phyloP scores from a whole-genome alignment of 495 filamentous ascomycete genomes.

The Penicillium manginii region DNA sequence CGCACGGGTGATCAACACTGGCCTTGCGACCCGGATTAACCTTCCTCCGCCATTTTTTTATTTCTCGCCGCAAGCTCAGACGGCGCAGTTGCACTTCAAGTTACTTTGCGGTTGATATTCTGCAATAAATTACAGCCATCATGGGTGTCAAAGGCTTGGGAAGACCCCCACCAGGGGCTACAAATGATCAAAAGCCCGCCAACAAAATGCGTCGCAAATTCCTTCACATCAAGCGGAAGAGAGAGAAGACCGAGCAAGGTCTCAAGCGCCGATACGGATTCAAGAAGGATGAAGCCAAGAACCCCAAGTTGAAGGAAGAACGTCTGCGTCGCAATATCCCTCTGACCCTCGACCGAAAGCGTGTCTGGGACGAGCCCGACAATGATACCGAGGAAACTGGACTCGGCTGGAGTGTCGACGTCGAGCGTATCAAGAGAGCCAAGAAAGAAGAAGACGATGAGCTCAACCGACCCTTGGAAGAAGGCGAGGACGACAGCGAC shows the following conservation, averaged over 20 bases:
- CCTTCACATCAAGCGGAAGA: slow-evolving; percentile 79
- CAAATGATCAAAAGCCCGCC: slow-evolving; percentile 35
- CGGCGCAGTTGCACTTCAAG: background rate
- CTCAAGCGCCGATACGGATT: slow-evolving; percentile 72
- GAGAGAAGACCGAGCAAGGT: slow-evolving; percentile 69
- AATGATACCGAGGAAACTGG: slow-evolving; percentile 63
- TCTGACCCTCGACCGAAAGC: slow-evolving; percentile 81
- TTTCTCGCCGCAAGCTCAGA: slow-evolving; percentile 23
- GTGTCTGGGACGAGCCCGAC: slow-evolving; percentile 91
- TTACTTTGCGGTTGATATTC: background rate
- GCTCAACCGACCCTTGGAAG: slow-evolving; percentile 40
- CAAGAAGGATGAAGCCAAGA: slow-evolving; percentile 81
- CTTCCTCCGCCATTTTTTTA: slow-evolving; percentile 29
- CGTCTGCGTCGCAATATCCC: slow-evolving; percentile 80
- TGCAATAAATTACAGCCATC: slow-evolving; percentile 8
- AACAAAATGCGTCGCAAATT: slow-evolving; percentile 80
- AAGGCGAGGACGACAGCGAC: slow-evolving; percentile 41
- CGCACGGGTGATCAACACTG: slow-evolving; percentile 14
- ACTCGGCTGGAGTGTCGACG: slow-evolving; percentile 75
- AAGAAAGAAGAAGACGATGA: slow-evolving; percentile 67
- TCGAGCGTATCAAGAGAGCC: slow-evolving; percentile 73
- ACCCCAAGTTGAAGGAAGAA: slow-evolving; percentile 73
- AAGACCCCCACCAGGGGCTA: slow-evolving; percentile 34
- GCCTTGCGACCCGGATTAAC: slow-evolving; percentile 4
- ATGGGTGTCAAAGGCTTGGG: slow-evolving; percentile 31